phyloP scores from a whole-genome alignment of 768 basidiomycete species.

The Boletus rubropictus region DNA sequence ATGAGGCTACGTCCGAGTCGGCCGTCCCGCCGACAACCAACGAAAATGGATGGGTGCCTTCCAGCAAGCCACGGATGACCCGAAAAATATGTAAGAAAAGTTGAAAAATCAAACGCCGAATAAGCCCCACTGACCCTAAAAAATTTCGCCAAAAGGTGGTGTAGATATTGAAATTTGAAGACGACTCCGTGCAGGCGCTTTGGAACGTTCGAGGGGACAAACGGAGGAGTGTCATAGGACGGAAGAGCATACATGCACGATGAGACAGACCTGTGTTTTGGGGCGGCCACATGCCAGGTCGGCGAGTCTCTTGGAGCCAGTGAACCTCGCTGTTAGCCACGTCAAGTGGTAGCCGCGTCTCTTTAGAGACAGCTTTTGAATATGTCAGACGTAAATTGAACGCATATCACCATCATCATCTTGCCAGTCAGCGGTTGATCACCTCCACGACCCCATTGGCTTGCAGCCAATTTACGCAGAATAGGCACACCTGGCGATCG shows the following conservation, averaged over 20 bases:
- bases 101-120: neutral
- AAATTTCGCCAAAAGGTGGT: neutral
- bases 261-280: conserved; percentile 8
- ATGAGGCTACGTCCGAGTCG: conserved; percentile 11
- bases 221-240: conserved; percentile 4
- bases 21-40: conserved; percentile 9
- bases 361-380: conserved; percentile 2
- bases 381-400: conserved; percentile 21
- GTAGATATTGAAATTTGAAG: conserved; percentile 1
- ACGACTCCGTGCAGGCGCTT: neutral
- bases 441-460: conserved; percentile 6
- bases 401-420: conserved; percentile 5
- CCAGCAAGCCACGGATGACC: neutral
- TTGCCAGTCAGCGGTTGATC: conserved; percentile 1
- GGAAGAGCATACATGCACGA: neutral
- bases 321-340: neutral
- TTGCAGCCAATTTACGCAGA: conserved; percentile 7
- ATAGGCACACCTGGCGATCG: conserved; percentile 5
- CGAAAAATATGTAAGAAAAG: conserved; percentile 11
- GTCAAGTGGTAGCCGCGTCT: conserved; percentile 3
- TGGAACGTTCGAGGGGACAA: conserved; percentile 24
- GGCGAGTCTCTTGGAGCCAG: neutral
- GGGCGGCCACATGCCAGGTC: conserved; percentile 22
- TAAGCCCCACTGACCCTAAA: neutral
- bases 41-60: conserved; percentile 7